phyloP scores from a whole-genome alignment of 2,329 filamentous ascomycete species.

The Gaeumannomyces tritici region DNA sequence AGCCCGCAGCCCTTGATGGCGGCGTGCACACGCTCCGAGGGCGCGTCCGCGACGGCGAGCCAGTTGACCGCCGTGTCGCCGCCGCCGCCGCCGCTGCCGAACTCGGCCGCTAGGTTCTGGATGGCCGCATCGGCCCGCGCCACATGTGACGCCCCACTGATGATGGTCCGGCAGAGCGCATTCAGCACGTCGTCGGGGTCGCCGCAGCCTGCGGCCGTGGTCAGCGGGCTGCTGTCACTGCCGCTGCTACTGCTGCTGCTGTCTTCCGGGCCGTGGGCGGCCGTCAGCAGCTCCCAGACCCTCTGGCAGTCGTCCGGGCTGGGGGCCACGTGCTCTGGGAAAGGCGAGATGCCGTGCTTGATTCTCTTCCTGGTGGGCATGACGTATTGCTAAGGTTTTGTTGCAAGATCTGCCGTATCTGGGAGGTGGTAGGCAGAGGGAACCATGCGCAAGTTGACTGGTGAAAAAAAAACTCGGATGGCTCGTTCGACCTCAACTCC shows the following conservation, averaged over 20 bases:
- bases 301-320: not conserved
- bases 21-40: slow-evolving; percentile 31
- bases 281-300: not conserved
- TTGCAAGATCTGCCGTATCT: not conserved
- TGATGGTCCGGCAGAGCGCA: slow-evolving; percentile 39
- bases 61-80: slow-evolving; percentile 34
- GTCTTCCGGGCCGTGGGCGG: not conserved
- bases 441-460: not conserved
- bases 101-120: slow-evolving; percentile 35
- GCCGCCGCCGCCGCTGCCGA: slow-evolving; percentile 28
- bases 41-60: slow-evolving; percentile 29
- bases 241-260: not conserved
- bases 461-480: not conserved
- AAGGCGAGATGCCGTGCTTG: not conserved
- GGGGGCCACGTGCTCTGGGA: not conserved
- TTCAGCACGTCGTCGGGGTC: slow-evolving; percentile 40
- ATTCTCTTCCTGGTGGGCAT: not conserved
- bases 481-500: not conserved
- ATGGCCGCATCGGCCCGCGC: slow-evolving; percentile 41
- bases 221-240: not conserved
- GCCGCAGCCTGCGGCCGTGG: slow-evolving; percentile 44
- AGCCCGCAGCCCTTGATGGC: slow-evolving; percentile 66
- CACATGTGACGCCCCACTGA: slow-evolving; percentile 38
- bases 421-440: not conserved
- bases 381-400: not conserved